Base-by-base conservation (phyloP, 2,329 filamentous ascomycete genomes). In the Diatrype stigma region DNA sequence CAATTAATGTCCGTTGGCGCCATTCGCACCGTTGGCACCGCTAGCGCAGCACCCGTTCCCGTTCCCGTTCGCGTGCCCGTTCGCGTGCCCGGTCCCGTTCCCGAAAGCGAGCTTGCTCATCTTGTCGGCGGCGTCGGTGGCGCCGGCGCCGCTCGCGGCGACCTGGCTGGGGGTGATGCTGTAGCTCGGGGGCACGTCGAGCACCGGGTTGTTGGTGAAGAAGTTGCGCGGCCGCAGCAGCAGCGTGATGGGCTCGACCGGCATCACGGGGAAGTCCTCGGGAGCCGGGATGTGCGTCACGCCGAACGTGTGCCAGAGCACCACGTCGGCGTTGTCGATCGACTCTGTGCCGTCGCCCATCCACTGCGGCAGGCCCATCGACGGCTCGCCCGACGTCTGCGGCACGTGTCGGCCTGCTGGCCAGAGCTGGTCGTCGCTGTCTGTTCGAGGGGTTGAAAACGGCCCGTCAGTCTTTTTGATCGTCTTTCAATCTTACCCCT, bases 241-340 rank as follows among this genome's bases (percentile, higher is more conserved):
- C 59, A 96, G 73, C 1, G 84, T 89, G 80, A 96, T 92, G 1
- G 89, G 88, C 74, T 92, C 88, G 0, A 82, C 87, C 0, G 90
- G 90, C 91, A 96, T 96, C 60, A 96, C 78, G 28, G 92, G 92
- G 74, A 90, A 96, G 69, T 96, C 92, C 66, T 96, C 92, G 0
- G 91, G 90, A 0, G 88, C 76, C 0, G 92, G 91, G 75, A 96
- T 93, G 67, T 96, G 92, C 1, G 87, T 93, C 34, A 96, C 77
- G 34, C 92, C 92, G 63, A 96, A 96, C 0, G 90, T 96, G 72
- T 96, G 91, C 91, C 91, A 96, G 16, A 96, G 80, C 1, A 96
- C 91, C 28, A 96, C 73, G 66, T 96, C 89, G 1, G 85, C 89
- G 74, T 96, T 87, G 50, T 87, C 88, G 58, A 96, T 84, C 23